A percentile compares a stretch with the other conserved stretches of the same genome.
Conservation (phyloP, 768 basidiomycete species). For the Austroboletus festivus region DNA sequence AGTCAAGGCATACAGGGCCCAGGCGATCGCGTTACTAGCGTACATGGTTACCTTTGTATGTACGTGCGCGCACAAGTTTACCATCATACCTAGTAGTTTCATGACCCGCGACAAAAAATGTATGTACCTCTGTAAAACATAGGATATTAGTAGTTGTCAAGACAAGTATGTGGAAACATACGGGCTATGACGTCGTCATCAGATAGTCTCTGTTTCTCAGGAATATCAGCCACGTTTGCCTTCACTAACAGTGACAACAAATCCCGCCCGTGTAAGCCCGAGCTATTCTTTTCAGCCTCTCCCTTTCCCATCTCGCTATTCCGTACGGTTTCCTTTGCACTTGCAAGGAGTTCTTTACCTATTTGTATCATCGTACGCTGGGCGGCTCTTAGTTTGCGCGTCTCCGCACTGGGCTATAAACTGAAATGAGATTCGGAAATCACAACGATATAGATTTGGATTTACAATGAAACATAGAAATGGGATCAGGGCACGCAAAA, state of each 20-base stretch:
- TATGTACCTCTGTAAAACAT: neutral
- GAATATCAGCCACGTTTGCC: slow-evolving; percentile 40
- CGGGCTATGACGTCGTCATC: slow-evolving; percentile 59
- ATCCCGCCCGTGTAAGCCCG: slow-evolving; percentile 45
- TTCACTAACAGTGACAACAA: slow-evolving; percentile 38
- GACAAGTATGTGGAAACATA: slow-evolving; percentile 32
- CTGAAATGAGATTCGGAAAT: neutral
- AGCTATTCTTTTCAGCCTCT: neutral
- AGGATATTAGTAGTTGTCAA: neutral
- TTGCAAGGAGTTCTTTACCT: neutral
- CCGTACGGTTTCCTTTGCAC: neutral
- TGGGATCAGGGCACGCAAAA: slow-evolving; percentile 37
- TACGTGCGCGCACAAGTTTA: no score
- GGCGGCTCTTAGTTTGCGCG: slow-evolving; percentile 3
- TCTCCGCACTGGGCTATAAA: slow-evolving; percentile 21
- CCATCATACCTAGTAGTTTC: neutral
- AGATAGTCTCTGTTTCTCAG: slow-evolving; percentile 49
- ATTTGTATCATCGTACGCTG: neutral
- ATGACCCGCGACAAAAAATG: neutral
- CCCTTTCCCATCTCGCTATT: neutral
- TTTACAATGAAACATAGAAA: slow-evolving; percentile 39
- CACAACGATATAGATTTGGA: neutral
- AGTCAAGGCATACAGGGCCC: neutral
- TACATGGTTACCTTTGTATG: no score
- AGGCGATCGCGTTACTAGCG: neutral